Evolutionary conservation across 2,329 filamentous ascomycete species (phyloP).

Genomic region (Fonsecaea nubica): DNA sequence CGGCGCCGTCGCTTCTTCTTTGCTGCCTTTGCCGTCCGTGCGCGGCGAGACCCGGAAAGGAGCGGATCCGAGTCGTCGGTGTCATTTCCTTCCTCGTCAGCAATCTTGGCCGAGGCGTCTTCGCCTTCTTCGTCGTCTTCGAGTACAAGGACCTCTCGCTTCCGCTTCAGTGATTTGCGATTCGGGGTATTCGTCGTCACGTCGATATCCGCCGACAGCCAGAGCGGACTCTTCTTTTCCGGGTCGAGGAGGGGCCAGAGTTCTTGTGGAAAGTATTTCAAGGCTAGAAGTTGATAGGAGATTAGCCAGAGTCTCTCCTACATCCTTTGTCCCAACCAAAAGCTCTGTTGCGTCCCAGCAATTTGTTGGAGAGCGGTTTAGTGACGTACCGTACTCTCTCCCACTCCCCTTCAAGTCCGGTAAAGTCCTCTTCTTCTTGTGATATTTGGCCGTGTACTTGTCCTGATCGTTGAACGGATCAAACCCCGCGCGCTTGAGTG

Average conservation of each 20-base stretch:
- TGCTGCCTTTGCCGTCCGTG: conserved; percentile 24
- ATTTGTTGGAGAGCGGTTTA: background rate
- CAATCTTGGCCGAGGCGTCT: conserved; percentile 40
- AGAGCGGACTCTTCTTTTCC: conserved; percentile 47
- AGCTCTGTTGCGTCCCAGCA: conserved; percentile 39
- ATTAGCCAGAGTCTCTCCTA: background rate
- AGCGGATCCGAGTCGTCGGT: conserved; percentile 32
- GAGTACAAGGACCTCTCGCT: conserved; percentile 38
- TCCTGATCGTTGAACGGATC: conserved; percentile 69
- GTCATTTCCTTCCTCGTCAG: conserved; percentile 46
- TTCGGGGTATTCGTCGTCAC: conserved; percentile 19
- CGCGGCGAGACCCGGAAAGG: conserved; percentile 24
- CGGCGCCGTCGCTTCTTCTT: conserved; percentile 24
- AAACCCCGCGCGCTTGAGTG: conserved; percentile 55
- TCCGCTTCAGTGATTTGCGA: conserved; percentile 43
- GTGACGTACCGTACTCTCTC: conserved; percentile 60
- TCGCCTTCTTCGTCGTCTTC: conserved; percentile 50
- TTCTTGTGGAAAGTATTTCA: conserved; percentile 65
- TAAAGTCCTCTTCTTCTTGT: conserved; percentile 61
- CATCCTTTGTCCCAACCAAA: background rate
- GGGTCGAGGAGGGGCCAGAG: conserved; percentile 62
- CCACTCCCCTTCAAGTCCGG: conserved; percentile 58
- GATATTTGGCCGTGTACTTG: conserved; percentile 63
- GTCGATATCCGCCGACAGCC: conserved; percentile 42
- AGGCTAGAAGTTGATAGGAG: conserved; percentile 46